phyloP scores from a whole-genome alignment of 2,329 filamentous ascomycete species.

The Anisogramma anomala region DNA sequence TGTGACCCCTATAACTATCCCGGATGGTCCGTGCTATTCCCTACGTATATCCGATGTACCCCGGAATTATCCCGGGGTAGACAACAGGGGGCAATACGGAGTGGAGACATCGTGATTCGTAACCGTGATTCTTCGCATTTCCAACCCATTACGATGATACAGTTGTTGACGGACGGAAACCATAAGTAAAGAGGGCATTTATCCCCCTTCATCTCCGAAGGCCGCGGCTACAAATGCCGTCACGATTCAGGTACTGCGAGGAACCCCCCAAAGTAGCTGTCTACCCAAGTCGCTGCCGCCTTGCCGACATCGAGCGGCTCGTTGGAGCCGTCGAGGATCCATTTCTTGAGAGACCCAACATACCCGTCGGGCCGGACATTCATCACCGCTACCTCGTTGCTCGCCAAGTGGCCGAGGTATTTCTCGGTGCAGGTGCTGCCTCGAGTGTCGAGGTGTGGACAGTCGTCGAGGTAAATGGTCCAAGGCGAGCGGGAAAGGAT shows the following conservation, averaged over 20 bases:
- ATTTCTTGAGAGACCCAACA: slow-evolving; percentile 48
- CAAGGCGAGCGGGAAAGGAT: slow-evolving; percentile 54
- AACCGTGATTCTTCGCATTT: too few species aligned
- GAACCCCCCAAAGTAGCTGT: slow-evolving; percentile 44
- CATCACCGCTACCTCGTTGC: slow-evolving; percentile 48
- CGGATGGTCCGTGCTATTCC: too few species aligned
- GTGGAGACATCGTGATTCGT: too few species aligned
- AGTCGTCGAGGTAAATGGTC: slow-evolving; percentile 62
- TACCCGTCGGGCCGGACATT: slow-evolving; percentile 66
- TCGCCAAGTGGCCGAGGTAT: slow-evolving; percentile 48
- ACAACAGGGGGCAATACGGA: too few species aligned
- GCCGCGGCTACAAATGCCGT: too few species aligned
- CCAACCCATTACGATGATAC: too few species aligned
- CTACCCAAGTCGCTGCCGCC: slow-evolving; percentile 43
- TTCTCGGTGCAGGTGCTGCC: slow-evolving; percentile 50
- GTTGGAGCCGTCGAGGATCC: slow-evolving; percentile 37
- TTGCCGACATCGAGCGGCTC: neutral
- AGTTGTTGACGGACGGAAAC: too few species aligned
- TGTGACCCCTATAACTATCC: too few species aligned
- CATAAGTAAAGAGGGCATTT: too few species aligned
- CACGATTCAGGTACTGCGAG: slow-evolving; percentile 33
- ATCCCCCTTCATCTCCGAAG: too few species aligned
- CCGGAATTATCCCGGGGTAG: too few species aligned
- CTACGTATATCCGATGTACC: too few species aligned
- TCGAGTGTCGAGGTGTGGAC: slow-evolving; percentile 42